Evolutionary conservation across 148 eudicot species (phyloP).

Genomic region (Chenopodium quinoa): DNA sequence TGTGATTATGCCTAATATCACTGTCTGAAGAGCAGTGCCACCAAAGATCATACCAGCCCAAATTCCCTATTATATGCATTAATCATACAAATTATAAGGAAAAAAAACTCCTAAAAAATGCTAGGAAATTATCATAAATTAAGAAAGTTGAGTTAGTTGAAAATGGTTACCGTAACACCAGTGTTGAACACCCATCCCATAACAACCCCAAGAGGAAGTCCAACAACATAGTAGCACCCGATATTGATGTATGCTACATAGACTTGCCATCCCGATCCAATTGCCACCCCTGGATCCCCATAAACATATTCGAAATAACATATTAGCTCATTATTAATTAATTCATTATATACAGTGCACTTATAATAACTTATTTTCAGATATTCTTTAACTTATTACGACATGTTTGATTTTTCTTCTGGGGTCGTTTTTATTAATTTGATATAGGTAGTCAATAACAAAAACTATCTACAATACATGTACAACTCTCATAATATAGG

Average conservation of each 20-base stretch:
- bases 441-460: too few relatives aligned
- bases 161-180: constrained; percentile 36
- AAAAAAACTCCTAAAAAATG: not conserved
- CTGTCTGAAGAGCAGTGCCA: constrained; percentile 57
- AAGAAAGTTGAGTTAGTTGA: not conserved
- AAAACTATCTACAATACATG: too few relatives aligned
- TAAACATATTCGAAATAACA: not conserved
- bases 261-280: constrained; percentile 53
- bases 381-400: too few relatives aligned
- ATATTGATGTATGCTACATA: constrained; percentile 48
- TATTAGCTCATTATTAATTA: too few relatives aligned
- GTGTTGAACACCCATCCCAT: constrained; percentile 44
- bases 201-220: constrained; percentile 43
- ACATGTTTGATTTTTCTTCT: too few relatives aligned
- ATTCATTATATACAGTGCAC: too few relatives aligned
- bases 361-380: too few relatives aligned
- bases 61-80: constrained; percentile 38
- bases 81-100: not conserved
- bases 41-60: constrained; percentile 70
- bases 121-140: too few relatives aligned
- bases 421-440: too few relatives aligned
- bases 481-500: too few relatives aligned
- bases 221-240: constrained; percentile 44
- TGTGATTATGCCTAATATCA: constrained; percentile 39
- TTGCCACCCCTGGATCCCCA: constrained; percentile 39